Conservation (phyloP, 1,139 yeast genomes). For the Geotrichum histeridarum region DNA sequence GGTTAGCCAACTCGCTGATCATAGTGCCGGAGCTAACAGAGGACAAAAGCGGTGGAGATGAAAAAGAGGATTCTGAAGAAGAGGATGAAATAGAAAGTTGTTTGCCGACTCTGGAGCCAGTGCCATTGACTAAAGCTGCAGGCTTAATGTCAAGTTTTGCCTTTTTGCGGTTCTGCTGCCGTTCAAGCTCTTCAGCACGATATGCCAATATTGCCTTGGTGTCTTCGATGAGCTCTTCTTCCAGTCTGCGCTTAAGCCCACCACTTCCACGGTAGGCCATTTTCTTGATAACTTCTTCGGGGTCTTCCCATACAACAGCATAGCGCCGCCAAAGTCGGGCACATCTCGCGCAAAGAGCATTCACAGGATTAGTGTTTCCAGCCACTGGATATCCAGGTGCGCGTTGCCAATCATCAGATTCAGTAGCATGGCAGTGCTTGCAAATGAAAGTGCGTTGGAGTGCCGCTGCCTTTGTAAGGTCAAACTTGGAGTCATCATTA, state of each 20-base stretch:
- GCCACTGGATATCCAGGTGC: constrained; percentile 58
- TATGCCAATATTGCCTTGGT: constrained; percentile 45
- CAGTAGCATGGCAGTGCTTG: constrained; percentile 56
- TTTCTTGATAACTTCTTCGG: constrained; percentile 58
- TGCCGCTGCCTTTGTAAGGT: constrained; percentile 43
- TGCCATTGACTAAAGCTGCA: neutral
- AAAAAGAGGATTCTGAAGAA: constrained; percentile 1
- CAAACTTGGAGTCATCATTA: constrained; percentile 69
- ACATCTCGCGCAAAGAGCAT: constrained; percentile 77
- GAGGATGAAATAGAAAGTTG: constrained; percentile 1
- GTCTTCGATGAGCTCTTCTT: constrained; percentile 67
- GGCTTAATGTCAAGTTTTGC: neutral
- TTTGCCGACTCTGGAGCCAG: neutral
- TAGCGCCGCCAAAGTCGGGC: constrained; percentile 89
- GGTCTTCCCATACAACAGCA: constrained; percentile 85
- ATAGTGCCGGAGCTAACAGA: neutral
- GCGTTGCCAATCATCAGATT: constrained; percentile 62
- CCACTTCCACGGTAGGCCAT: constrained; percentile 41
- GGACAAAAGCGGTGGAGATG: neutral
- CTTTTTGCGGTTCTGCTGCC: constrained; percentile 17
- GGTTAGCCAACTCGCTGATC: neutral
- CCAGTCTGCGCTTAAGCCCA: constrained; percentile 60
- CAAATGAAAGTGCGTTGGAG: constrained; percentile 47
- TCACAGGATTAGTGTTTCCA: constrained; percentile 34
- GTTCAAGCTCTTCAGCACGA: constrained; percentile 22